Conservation (phyloP, 768 basidiomycete species). For the Holtermannia corniformis region DNA sequence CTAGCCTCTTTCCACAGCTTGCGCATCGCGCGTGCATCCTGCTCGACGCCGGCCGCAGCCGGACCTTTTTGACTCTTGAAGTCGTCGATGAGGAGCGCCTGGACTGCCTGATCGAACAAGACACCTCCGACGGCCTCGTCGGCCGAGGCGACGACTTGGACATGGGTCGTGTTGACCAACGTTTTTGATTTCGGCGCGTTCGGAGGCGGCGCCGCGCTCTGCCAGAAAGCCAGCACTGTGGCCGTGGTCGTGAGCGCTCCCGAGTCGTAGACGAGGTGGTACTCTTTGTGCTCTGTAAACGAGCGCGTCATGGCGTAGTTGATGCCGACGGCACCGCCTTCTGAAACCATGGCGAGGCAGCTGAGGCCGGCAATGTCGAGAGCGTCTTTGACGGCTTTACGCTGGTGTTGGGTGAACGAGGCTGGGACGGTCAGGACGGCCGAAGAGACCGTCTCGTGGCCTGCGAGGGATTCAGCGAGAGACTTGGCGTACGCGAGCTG, state of each 20-base stretch:
- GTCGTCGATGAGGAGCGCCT: slow-evolving; percentile 64
- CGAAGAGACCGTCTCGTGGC: slow-evolving; percentile 68
- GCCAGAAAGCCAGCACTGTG: slow-evolving; percentile 39
- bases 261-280: slow-evolving; percentile 85
- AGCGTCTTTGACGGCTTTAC: slow-evolving; percentile 84
- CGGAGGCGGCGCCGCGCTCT: slow-evolving; percentile 25
- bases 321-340: slow-evolving; percentile 72
- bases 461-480: slow-evolving; percentile 63
- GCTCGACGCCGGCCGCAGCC: slow-evolving; percentile 50
- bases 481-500: slow-evolving; percentile 82
- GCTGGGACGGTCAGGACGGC: slow-evolving; percentile 83
- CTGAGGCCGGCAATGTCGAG: slow-evolving; percentile 81
- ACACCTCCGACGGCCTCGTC: slow-evolving; percentile 72
- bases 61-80: slow-evolving; percentile 48
- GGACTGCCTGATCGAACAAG: slow-evolving; percentile 71
- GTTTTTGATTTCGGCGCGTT: slow-evolving; percentile 39
- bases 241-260: slow-evolving; percentile 55
- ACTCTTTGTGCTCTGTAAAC: slow-evolving; percentile 61
- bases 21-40: slow-evolving; percentile 75
- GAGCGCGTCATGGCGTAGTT: slow-evolving; percentile 96
- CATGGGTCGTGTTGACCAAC: slow-evolving; percentile 51
- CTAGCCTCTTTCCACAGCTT: slow-evolving; percentile 91
- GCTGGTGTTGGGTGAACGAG: slow-evolving; percentile 80
- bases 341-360: slow-evolving; percentile 75
- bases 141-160: slow-evolving; percentile 71